Conservation (phyloP, 805 yeast genomes). For the Saccharomyces jurei region DNA sequence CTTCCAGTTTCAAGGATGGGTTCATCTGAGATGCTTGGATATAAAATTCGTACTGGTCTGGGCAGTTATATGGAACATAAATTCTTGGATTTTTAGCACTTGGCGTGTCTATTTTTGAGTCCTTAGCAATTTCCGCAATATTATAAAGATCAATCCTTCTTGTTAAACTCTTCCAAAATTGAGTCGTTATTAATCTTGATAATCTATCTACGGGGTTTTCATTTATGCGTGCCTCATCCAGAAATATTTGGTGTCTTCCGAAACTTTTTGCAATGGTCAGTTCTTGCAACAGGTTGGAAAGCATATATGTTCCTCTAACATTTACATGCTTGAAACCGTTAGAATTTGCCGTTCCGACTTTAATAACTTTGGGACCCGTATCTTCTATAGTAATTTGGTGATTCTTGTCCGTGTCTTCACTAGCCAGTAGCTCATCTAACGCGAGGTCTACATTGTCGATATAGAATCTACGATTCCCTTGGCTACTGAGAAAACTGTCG, state of each 20-base stretch:
- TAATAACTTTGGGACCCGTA: slow-evolving; percentile 70
- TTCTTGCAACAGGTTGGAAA: slow-evolving; percentile 80
- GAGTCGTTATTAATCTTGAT: slow-evolving; percentile 60
- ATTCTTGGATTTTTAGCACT: slow-evolving; percentile 61
- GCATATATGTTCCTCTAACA: slow-evolving; percentile 82
- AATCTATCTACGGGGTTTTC: slow-evolving; percentile 83
- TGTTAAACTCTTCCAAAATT: slow-evolving; percentile 76
- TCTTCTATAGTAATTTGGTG: slow-evolving; percentile 82
- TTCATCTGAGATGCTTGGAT: slow-evolving; percentile 41
- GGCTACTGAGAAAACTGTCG: slow-evolving; percentile 33
- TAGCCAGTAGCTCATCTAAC: slow-evolving; percentile 53
- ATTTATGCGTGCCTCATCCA: slow-evolving; percentile 75
- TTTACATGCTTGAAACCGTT: slow-evolving; percentile 68
- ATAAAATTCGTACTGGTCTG: slow-evolving; percentile 69
- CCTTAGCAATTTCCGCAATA: slow-evolving; percentile 64
- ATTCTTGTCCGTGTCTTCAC: slow-evolving; percentile 80
- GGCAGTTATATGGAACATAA: slow-evolving; percentile 62
- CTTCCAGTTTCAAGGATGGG: slow-evolving; percentile 57
- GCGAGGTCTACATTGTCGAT: slow-evolving; percentile 72
- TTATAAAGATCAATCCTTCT: slow-evolving; percentile 57
- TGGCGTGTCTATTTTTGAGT: slow-evolving; percentile 63
- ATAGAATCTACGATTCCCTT: slow-evolving; percentile 43
- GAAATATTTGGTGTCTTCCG: slow-evolving; percentile 67
- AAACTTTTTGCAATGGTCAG: slow-evolving; percentile 75
- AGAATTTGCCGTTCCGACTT: slow-evolving; percentile 76